Evolutionary conservation across 257 asterid genomes (phyloP).

Genomic region (Lycium barbarum): DNA sequence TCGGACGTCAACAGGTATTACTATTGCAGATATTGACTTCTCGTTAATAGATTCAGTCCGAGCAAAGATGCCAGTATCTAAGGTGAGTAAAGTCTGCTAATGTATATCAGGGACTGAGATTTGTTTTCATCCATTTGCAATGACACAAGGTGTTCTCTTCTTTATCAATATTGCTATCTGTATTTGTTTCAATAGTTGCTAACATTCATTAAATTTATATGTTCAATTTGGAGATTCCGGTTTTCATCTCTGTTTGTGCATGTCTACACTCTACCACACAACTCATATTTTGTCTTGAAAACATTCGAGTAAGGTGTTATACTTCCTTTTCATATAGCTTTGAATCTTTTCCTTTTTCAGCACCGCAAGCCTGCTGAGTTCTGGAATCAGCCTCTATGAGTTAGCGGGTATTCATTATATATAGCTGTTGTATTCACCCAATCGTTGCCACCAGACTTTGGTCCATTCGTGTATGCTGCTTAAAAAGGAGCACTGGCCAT

Average conservation of each 20-base stretch:
- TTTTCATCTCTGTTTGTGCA: not conserved
- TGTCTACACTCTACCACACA: too few species aligned
- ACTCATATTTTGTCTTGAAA: not conserved
- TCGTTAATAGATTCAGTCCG: constrained; percentile 67
- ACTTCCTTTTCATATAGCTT: not conserved
- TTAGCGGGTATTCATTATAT: not conserved
- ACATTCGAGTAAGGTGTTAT: not conserved
- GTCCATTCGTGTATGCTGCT: not conserved
- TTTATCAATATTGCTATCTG: not conserved
- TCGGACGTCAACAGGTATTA: constrained; percentile 77
- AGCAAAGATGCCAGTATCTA: constrained; percentile 79
- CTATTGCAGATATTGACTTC: constrained; percentile 89
- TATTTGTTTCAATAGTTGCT: not conserved
- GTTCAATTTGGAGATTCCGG: not conserved
- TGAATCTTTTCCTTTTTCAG: constrained; percentile 40
- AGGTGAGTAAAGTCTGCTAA: constrained; percentile 38
- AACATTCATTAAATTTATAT: not conserved
- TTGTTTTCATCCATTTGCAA: not conserved
- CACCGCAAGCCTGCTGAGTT: constrained; percentile 79
- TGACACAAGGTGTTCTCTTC: not conserved
- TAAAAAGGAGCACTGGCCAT: not conserved
- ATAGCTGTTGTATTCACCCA: constrained; percentile 16
- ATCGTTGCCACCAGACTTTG: not conserved
- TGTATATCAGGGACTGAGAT: not conserved
- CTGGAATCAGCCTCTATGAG: constrained; percentile 59